phyloP scores from a whole-genome alignment of 257 asterid species.

The Plectranthus barbatus region DNA sequence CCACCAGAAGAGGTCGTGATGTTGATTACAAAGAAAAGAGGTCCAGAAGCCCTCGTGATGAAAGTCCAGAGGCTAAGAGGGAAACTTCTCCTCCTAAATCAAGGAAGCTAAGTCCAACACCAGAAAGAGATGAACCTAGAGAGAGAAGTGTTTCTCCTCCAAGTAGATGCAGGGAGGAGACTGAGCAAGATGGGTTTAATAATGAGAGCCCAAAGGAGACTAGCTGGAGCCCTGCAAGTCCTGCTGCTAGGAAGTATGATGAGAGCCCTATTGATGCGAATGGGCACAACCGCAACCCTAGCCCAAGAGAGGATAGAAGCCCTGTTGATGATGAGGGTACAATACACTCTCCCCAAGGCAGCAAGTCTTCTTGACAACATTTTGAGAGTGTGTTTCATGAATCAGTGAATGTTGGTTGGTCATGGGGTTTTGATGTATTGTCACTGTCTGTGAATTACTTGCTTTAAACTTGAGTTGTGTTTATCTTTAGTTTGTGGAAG shows the following conservation, averaged over 20 bases:
- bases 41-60: conserved; percentile 46
- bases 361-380: conserved; percentile 49
- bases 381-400: neutral
- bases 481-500: neutral
- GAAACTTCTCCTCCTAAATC: conserved; percentile 32
- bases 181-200: conserved; percentile 40
- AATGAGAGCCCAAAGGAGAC: conserved; percentile 56
- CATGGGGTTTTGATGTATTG: neutral
- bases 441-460: neutral
- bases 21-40: conserved; percentile 47
- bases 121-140: conserved; percentile 36
- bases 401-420: neutral
- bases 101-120: conserved; percentile 58
- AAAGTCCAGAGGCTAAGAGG: conserved; percentile 45
- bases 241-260: conserved; percentile 40
- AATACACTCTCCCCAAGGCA: conserved; percentile 50
- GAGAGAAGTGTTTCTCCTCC: conserved; percentile 49
- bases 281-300: conserved; percentile 55
- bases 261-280: conserved; percentile 57
- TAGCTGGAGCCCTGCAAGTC: conserved; percentile 52
- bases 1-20: conserved; percentile 40
- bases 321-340: conserved; percentile 50
- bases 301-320: conserved; percentile 42
- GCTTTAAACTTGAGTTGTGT: neutral
- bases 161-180: conserved; percentile 19